Percentiles rank a stretch among this genome's conserved stretches.
These are phyloP conservation scores for Gaultheria prostrata DNA, from an alignment of 148 eudicot species.

Conservation along the genomic window DNA sequence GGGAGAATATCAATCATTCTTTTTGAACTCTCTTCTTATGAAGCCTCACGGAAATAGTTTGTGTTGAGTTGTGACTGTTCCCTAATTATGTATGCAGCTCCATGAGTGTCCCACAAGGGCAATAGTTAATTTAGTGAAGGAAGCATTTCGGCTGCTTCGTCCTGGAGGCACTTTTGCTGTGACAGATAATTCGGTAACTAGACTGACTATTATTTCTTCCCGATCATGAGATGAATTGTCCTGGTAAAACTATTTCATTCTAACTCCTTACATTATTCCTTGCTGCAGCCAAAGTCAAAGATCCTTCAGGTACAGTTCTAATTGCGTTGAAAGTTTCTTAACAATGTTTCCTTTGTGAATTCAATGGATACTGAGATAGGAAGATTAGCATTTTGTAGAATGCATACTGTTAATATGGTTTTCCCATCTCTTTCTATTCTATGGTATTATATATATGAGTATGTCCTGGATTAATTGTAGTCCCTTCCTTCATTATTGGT, in stretches of 20 bases:
- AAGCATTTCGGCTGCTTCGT: conserved; percentile 83
- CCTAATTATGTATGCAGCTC: conserved; percentile 41
- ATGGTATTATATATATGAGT: not conserved
- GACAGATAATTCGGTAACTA: conserved; percentile 81
- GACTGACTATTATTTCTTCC: not conserved
- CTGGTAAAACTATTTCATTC: not conserved
- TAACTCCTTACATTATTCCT: conserved; percentile 4
- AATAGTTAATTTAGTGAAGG: conserved; percentile 70
- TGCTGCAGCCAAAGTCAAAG: conserved; percentile 92
- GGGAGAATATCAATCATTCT: not conserved
- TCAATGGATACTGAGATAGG: not conserved
- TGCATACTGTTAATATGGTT: not conserved
- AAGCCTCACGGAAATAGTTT: not conserved
- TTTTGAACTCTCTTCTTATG: not conserved
- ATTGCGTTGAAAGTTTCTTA: not conserved
- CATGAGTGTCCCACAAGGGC: conserved; percentile 93
- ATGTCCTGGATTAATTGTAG: not conserved
- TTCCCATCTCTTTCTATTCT: not conserved
- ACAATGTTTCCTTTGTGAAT: not conserved
- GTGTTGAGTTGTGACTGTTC: conserved; percentile 3
- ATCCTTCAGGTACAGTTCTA: conserved; percentile 67
- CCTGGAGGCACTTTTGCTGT: conserved; percentile 93
- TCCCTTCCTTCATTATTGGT: not conserved
- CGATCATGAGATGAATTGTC: not conserved
- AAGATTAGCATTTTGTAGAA: not conserved